phyloP scores from a whole-genome alignment of 2,329 filamentous ascomycete genomes.

The Neopestalotiopsis rosae region DNA sequence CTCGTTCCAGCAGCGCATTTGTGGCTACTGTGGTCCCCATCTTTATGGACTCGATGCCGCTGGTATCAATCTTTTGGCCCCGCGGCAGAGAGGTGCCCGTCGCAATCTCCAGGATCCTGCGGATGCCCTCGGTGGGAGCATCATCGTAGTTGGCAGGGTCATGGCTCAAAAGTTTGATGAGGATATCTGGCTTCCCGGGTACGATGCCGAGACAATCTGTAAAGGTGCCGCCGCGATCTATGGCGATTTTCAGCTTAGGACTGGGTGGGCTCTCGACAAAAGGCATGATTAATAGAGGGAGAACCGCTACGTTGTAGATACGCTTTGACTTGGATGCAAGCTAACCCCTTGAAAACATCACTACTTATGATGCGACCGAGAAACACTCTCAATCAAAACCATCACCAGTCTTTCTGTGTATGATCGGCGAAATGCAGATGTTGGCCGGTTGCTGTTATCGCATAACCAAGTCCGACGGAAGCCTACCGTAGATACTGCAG shows the following conservation, averaged over 20 bases:
- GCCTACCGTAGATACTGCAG: neutral
- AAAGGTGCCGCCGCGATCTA: slow-evolving; percentile 23
- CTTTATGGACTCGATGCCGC: slow-evolving; percentile 16
- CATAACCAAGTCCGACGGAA: slow-evolving; percentile 4
- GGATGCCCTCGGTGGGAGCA: slow-evolving; percentile 20
- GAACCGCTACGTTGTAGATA: neutral
- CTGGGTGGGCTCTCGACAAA: slow-evolving; percentile 7
- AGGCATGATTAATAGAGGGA: neutral
- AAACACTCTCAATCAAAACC: neutral
- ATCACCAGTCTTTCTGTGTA: neutral
- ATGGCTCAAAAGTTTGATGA: slow-evolving; percentile 18
- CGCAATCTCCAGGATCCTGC: slow-evolving; percentile 18
- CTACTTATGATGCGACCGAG: neutral
- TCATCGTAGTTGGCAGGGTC: slow-evolving; percentile 21
- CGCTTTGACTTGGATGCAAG: neutral
- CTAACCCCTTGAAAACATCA: neutral
- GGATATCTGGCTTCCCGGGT: slow-evolving; percentile 17
- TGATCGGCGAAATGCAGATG: neutral
- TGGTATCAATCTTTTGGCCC: slow-evolving; percentile 13
- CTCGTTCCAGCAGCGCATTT: slow-evolving; percentile 15
- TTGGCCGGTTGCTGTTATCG: neutral
- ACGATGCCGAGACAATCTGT: slow-evolving; percentile 18
- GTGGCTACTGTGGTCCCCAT: slow-evolving; percentile 22
- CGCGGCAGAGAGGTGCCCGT: slow-evolving; percentile 15
- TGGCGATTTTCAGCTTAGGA: slow-evolving; percentile 18